Evolutionary conservation across 352 stramenopile genomes (phyloP).

Genomic region (Pythium rhizo-oryzae): DNA sequence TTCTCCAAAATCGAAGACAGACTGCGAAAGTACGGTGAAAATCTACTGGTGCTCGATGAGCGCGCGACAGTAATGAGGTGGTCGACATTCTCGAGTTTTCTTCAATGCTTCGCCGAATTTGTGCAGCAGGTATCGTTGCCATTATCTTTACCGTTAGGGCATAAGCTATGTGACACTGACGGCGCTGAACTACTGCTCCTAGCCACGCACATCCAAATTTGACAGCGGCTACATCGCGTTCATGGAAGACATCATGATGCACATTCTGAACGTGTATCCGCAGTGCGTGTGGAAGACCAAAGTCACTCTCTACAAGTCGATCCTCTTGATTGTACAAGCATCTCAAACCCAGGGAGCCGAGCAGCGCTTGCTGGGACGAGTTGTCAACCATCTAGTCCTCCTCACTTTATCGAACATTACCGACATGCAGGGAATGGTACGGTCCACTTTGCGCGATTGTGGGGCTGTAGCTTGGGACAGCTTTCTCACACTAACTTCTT

Average conservation of each 20-base stretch:
- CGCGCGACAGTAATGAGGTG: constrained; percentile 55
- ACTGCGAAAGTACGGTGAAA: constrained; percentile 72
- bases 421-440: constrained; percentile 45
- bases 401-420: constrained; percentile 71
- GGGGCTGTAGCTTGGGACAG: background rate
- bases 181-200: background rate
- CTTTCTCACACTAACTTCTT: background rate
- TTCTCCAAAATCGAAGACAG: constrained; percentile 71
- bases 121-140: constrained; percentile 39
- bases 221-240: constrained; percentile 58
- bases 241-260: constrained; percentile 56
- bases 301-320: constrained; percentile 50
- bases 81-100: constrained; percentile 55
- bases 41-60: constrained; percentile 58
- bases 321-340: constrained; percentile 48
- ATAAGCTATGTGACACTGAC: background rate
- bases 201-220: constrained; percentile 27
- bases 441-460: background rate
- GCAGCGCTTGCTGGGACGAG: constrained; percentile 48
- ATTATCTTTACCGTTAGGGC: background rate
- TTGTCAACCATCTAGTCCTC: constrained; percentile 63
- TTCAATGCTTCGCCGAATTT: constrained; percentile 63
- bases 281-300: constrained; percentile 68
- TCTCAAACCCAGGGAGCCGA: constrained; percentile 40
- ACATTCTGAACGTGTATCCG: constrained; percentile 66